Conservation (phyloP, 2,329 filamentous ascomycete genomes). For the Botrytis elliptica region DNA sequence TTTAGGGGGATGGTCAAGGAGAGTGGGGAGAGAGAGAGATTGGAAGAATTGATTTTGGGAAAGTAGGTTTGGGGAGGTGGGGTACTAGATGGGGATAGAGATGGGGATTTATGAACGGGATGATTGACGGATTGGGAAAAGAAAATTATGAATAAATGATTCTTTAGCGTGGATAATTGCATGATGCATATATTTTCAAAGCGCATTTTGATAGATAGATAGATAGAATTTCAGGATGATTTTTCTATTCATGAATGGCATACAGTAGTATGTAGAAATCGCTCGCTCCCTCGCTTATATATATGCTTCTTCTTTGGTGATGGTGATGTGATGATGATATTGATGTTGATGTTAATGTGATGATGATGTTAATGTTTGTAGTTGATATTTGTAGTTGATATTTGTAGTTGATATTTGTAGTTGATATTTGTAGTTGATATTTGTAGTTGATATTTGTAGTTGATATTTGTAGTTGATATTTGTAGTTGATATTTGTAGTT, state of each 20-base stretch:
- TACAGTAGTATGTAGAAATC: no score
- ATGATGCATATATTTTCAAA: background rate
- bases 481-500: no score
- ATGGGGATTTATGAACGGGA: background rate
- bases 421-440: no score
- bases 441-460: no score
- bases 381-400: no score
- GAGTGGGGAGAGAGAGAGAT: conserved; percentile 53
- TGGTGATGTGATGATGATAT: no score
- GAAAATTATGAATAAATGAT: background rate
- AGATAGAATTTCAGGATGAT: background rate
- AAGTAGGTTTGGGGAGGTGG: background rate
- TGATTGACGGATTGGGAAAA: background rate
- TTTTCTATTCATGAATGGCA: background rate
- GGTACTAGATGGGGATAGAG: background rate
- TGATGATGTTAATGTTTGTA: no score
- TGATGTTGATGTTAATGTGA: no score
- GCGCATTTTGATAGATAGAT: background rate
- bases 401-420: no score
- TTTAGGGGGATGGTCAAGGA: conserved; percentile 64
- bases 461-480: no score
- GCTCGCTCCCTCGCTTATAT: no score
- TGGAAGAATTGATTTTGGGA: conserved; percentile 29
- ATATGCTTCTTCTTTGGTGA: no score
- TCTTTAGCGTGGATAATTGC: background rate